Percentiles rank a stretch among this genome's conserved stretches.
Evolutionary conservation across 148 eudicot species (phyloP).

Genomic region (Drosera capensis): DNA sequence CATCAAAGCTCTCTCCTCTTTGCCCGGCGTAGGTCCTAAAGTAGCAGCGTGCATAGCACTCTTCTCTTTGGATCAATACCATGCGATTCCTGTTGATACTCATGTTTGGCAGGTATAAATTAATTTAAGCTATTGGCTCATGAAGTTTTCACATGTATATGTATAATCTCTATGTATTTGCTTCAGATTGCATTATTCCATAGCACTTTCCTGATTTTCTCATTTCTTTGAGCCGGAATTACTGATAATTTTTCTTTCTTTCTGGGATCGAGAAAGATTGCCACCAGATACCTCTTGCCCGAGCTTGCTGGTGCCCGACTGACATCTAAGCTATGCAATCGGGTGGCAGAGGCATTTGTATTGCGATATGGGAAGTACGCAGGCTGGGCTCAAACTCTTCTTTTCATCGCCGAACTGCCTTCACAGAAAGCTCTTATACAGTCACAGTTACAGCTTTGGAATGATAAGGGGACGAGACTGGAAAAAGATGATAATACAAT

Average conservation of each 20-base stretch:
- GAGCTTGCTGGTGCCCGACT: conserved; percentile 71
- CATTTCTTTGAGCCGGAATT: not conserved
- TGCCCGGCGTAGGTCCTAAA: conserved; percentile 97
- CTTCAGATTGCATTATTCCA: not conserved
- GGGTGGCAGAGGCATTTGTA: conserved; percentile 92
- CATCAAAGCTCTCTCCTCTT: conserved; percentile 41
- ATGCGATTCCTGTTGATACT: conserved; percentile 93
- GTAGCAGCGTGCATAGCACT: conserved; percentile 97
- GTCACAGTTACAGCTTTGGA: conserved; percentile 7
- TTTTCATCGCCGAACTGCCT: conserved; percentile 90
- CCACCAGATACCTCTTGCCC: conserved; percentile 69
- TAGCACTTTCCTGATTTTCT: not conserved
- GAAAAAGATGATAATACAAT: conserved; percentile 7
- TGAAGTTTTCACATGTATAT: not conserved
- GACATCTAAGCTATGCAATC: conserved; percentile 47
- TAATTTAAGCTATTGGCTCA: not conserved
- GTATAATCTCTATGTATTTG: not conserved
- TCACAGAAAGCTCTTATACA: conserved; percentile 59
- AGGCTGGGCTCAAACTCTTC: conserved; percentile 96
- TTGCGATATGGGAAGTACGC: conserved; percentile 85
- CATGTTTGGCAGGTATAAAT: conserved; percentile 74
- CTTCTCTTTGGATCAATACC: conserved; percentile 92
- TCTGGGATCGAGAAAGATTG: conserved; percentile 35
- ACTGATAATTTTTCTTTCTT: conserved; percentile 7
- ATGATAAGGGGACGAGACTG: conserved; percentile 14